phyloP scores from a whole-genome alignment of 1,284 basidiomycete species.

The Sanghuangporus weigelae region DNA sequence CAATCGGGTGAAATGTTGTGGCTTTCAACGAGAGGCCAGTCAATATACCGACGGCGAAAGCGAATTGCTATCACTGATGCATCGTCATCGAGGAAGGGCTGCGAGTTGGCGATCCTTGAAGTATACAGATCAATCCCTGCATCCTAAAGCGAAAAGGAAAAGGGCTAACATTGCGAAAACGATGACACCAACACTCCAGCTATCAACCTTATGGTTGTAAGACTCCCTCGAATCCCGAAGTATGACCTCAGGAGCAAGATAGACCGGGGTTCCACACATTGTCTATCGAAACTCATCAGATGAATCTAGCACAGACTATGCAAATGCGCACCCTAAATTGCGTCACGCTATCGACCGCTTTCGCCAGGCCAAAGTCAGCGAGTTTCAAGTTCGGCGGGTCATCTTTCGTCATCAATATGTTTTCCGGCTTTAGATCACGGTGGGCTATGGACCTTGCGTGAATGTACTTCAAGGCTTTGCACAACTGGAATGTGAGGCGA shows the following conservation, averaged over 20 bases:
- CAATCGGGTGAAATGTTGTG: constrained; percentile 33
- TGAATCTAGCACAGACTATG: not conserved
- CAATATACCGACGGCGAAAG: constrained; percentile 52
- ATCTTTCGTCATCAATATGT: constrained; percentile 67
- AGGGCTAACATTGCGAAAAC: constrained; percentile 73
- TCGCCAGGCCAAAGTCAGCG: constrained; percentile 92
- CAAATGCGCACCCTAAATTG: constrained; percentile 52
- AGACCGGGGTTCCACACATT: constrained; percentile 82
- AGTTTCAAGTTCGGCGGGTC: constrained; percentile 70
- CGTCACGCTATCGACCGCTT: constrained; percentile 72
- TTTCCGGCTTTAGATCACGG: constrained; percentile 92
- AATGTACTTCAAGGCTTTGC: constrained; percentile 41
- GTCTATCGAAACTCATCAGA: constrained; percentile 44
- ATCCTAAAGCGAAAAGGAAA: not conserved
- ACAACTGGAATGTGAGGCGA: not conserved
- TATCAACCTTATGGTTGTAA: constrained; percentile 83
- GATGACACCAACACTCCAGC: constrained; percentile 92
- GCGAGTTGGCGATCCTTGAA: constrained; percentile 61
- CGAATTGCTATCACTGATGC: constrained; percentile 46
- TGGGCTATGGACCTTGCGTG: constrained; percentile 76
- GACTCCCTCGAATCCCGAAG: constrained; percentile 59
- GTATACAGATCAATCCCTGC: not conserved
- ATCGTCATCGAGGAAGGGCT: constrained; percentile 70
- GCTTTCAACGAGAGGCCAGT: constrained; percentile 49
- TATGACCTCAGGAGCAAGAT: constrained; percentile 88